These are phyloP conservation scores for Pseudisothecium myosuroides DNA, from an alignment of 225 moss, liverwort and hornwort species.

Conservation along the genomic window DNA sequence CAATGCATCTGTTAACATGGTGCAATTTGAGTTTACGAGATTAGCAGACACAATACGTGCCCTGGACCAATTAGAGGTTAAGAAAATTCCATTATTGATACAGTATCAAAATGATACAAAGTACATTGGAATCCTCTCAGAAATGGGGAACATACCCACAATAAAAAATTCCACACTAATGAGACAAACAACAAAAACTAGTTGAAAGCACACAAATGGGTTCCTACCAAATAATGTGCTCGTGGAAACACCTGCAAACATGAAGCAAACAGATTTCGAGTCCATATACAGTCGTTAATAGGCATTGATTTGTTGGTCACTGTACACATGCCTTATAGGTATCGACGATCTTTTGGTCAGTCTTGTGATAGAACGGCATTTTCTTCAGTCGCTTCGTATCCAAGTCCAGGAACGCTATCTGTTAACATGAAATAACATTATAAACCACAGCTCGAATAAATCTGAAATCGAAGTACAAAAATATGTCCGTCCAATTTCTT, in stretches of 20 bases:
- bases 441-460: neutral
- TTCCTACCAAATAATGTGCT: neutral
- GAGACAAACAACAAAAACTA: neutral
- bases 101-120: neutral
- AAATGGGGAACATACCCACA: neutral
- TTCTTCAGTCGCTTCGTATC: slow-evolving; percentile 50
- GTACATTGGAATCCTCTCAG: neutral
- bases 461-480: neutral
- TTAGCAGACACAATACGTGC: neutral
- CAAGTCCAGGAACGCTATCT: slow-evolving; percentile 54
- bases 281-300: neutral
- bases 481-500: neutral
- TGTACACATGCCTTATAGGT: slow-evolving; percentile 9
- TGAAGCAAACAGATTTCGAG: neutral
- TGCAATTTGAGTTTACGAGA: neutral
- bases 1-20: neutral
- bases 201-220: neutral
- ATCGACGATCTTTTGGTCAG: slow-evolving; percentile 35
- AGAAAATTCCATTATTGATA: neutral
- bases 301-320: neutral
- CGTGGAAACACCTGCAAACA: neutral
- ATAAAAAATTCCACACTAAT: neutral
- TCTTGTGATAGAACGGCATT: slow-evolving; percentile 25
- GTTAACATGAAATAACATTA: neutral
- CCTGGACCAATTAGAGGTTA: neutral